Percentiles rank a stretch among this genome's conserved stretches.
phyloP scores from a whole-genome alignment of 2,329 filamentous ascomycete genomes.

The Talaromyces sp. region DNA sequence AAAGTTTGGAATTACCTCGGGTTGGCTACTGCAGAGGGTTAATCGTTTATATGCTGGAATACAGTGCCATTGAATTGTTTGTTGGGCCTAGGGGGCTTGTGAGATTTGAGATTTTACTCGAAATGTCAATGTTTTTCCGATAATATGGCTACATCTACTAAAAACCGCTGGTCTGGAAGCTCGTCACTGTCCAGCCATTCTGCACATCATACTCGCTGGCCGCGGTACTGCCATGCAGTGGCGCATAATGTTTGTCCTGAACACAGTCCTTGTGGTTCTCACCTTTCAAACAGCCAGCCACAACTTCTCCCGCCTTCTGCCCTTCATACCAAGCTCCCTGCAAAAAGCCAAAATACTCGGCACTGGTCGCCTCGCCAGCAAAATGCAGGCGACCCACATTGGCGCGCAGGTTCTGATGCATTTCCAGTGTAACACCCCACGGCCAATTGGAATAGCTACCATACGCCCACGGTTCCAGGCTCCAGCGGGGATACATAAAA shows the following conservation, averaged over 20 bases:
- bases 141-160: background rate
- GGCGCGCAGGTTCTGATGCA: slow-evolving; percentile 63
- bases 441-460: slow-evolving; percentile 67
- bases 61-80: background rate
- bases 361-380: slow-evolving; percentile 58
- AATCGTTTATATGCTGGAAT: background rate
- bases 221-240: slow-evolving; percentile 4
- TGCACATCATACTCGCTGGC: slow-evolving; percentile 3
- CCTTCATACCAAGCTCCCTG: slow-evolving; percentile 59
- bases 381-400: slow-evolving; percentile 58
- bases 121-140: background rate
- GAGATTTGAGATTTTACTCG: background rate
- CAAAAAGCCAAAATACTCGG: slow-evolving; percentile 60
- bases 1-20: background rate
- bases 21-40: background rate
- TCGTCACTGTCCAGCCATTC: slow-evolving; percentile 11
- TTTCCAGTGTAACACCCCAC: slow-evolving; percentile 55
- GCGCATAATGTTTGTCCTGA: slow-evolving; percentile 3
- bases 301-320: slow-evolving; percentile 36
- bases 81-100: background rate
- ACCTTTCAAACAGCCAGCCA: slow-evolving; percentile 6
- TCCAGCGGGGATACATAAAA: slow-evolving; percentile 60
- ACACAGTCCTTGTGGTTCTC: background rate
- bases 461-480: slow-evolving; percentile 43
- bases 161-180: slow-evolving; percentile 8